Evolutionary conservation across 495 filamentous ascomycete genomes (phyloP), one percentile per base, ranked within the genome.

Genomic region (Oleoguttula mirabilis): DNA sequence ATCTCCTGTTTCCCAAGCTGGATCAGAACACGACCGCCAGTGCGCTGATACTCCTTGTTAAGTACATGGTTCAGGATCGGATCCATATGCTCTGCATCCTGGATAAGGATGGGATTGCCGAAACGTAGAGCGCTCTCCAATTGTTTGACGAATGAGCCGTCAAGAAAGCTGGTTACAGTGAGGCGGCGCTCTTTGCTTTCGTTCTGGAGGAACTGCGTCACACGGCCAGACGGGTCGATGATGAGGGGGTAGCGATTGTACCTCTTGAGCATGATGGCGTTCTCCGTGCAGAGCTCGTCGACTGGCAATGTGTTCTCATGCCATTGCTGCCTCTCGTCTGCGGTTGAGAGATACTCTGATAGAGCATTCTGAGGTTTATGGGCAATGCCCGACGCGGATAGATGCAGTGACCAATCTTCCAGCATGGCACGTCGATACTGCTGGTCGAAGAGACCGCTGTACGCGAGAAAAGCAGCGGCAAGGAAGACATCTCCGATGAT

Each of bases 31-130:
- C 90, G 88, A 11, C 90, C 90, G 42, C 90, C 90, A n/a, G 90
- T 99, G 66, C 87, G 94, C 61, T 99, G 90, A 61, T 99, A 96
- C 56, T 99, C 90, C 61, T 96, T 96, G 66, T 99, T 99, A 60
- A 99, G 76, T 34, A 99, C 88, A 56, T 99, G 92, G 58, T 94
- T 99, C 55, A 99, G 78, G 39, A 99, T 82, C 4, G 90, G 90
- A 57, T 99, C 90, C 39, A 99, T 63, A 57, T 96, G 83, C 63
- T 99, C 90, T 3, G 90, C 90, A 61, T 99, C 90, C 60, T 99
- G 90, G 50, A 99, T 95, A 37, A 99, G 76, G 50, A 99, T 96
- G 3, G 90, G 88, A 52, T 96, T 96, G 49, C 90, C 90, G 65
- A 99, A 99, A 59, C 90, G 82, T 38, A 99, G 72, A 15, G 88